Conservation (phyloP, 2,329 filamentous ascomycete genomes). For the Pseudopithomyces chartarum region DNA sequence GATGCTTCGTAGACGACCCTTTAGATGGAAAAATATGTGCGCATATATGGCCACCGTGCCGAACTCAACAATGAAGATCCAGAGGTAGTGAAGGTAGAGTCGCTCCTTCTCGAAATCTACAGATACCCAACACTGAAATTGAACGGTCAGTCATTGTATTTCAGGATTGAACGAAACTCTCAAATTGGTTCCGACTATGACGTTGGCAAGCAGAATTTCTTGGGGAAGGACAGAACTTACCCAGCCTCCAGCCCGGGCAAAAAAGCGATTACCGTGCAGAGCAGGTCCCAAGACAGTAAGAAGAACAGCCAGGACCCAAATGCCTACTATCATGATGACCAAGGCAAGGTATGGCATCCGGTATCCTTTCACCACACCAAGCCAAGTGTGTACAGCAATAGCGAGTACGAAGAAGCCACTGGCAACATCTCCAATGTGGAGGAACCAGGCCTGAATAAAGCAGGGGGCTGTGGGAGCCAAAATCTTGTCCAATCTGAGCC, state of each 20-base stretch:
- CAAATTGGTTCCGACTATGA: not conserved
- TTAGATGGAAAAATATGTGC: slow-evolving; percentile 55
- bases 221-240: slow-evolving; percentile 35
- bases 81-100: slow-evolving; percentile 59
- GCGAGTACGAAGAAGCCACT: slow-evolving; percentile 60
- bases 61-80: slow-evolving; percentile 60
- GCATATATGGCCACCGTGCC: slow-evolving; percentile 56
- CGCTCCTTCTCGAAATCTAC: slow-evolving; percentile 50
- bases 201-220: not conserved
- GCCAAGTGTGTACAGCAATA: slow-evolving; percentile 60
- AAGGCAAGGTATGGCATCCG: slow-evolving; percentile 54
- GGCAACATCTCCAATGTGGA: slow-evolving; percentile 58
- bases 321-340: slow-evolving; percentile 47
- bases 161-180: too few relatives aligned
- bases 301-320: slow-evolving; percentile 54
- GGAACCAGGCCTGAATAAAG: slow-evolving; percentile 57
- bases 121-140: slow-evolving; percentile 56
- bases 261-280: slow-evolving; percentile 49
- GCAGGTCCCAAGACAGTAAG: slow-evolving; percentile 55
- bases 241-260: slow-evolving; percentile 57
- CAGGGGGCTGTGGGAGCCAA: slow-evolving; percentile 51
- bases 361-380: slow-evolving; percentile 54
- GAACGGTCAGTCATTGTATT: not conserved
- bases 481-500: slow-evolving; percentile 52
- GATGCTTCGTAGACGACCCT: slow-evolving; percentile 49